These are phyloP conservation scores for Rhipidocladum racemiflorum DNA, from an alignment of 176 grass and related monocot genomes.

Conservation along the genomic window DNA sequence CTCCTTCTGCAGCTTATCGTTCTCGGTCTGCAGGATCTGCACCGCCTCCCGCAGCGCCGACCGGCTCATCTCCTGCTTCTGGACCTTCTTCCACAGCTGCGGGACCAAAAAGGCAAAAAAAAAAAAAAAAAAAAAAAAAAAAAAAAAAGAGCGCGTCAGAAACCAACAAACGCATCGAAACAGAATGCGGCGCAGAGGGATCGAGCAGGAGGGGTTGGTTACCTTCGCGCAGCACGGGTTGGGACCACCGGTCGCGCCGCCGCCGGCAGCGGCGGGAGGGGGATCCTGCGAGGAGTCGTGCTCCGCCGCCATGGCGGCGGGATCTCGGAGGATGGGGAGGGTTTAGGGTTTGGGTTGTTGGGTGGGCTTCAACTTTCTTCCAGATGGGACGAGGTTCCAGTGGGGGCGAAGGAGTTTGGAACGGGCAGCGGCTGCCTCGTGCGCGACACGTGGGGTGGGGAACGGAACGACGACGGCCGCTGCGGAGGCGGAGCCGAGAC, in stretches of 20 bases:
- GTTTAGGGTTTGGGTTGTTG: constrained; percentile 50
- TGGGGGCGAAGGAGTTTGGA: neutral
- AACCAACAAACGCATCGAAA: neutral
- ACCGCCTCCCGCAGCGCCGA: constrained; percentile 53
- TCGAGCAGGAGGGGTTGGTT: neutral
- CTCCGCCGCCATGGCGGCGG: constrained; percentile 37
- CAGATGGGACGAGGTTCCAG: too few species aligned
- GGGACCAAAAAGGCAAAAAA: neutral
- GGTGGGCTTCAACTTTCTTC: too few species aligned
- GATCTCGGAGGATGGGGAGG: neutral
- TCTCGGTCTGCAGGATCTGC: constrained; percentile 48
- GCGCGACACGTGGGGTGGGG: too few species aligned
- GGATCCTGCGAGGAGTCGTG: constrained; percentile 10
- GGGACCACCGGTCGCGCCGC: neutral
- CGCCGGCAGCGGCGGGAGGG: neutral
- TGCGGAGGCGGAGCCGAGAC: too few species aligned
- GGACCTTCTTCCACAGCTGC: constrained; percentile 71
- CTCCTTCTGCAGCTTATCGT: constrained; percentile 45
- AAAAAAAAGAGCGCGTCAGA: neutral
- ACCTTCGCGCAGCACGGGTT: constrained; percentile 79
- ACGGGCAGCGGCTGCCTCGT: neutral
- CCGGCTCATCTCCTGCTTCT: constrained; percentile 52
- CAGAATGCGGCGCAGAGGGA: neutral
- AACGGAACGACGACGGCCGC: too few species aligned
- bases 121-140: neutral